Evolutionary conservation across 129 eudicot genomes (phyloP).

Genomic region (Mikania micrantha): DNA sequence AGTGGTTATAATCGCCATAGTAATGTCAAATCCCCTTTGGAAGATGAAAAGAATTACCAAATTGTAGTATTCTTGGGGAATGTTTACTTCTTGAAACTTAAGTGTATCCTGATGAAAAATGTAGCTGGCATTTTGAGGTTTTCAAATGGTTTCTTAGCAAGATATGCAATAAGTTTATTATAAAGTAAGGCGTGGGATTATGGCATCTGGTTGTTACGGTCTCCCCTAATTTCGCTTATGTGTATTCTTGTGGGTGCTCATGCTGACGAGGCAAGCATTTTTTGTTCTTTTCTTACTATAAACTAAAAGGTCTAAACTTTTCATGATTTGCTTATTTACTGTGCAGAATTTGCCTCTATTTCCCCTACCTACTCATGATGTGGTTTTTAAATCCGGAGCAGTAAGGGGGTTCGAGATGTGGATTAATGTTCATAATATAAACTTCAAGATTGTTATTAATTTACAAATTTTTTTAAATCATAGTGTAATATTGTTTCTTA

Average conservation of each 20-base stretch:
- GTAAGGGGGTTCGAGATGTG: slow-evolving; percentile 56
- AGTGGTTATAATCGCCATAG: slow-evolving; percentile 55
- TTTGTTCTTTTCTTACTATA: neutral
- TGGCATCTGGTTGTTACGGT: slow-evolving; percentile 60
- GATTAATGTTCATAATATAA: slow-evolving; percentile 6
- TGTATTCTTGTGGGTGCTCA: slow-evolving; percentile 52
- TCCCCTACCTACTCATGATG: slow-evolving; percentile 70
- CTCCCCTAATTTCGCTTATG: slow-evolving; percentile 55
- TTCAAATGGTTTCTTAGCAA: slow-evolving; percentile 53
- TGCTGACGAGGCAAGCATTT: slow-evolving; percentile 41
- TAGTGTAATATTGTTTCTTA: slow-evolving; percentile 70
- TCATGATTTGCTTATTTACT: neutral
- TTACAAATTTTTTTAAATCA: slow-evolving; percentile 27
- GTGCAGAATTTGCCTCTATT: slow-evolving; percentile 57
- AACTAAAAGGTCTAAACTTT: neutral
- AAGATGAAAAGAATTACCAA: slow-evolving; percentile 54
- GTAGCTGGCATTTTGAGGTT: slow-evolving; percentile 47
- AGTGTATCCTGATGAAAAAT: slow-evolving; percentile 46
- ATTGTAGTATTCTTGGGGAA: slow-evolving; percentile 49
- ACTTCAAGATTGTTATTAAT: slow-evolving; percentile 1
- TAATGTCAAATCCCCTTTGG: slow-evolving; percentile 45
- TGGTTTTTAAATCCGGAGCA: slow-evolving; percentile 45
- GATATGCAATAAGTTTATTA: slow-evolving; percentile 52
- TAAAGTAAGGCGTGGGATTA: slow-evolving; percentile 50
- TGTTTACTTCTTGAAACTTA: slow-evolving; percentile 42